Percentiles rank a stretch among this genome's conserved stretches.
phyloP scores from a whole-genome alignment of 148 eudicot species.

The Cornus suecica region DNA sequence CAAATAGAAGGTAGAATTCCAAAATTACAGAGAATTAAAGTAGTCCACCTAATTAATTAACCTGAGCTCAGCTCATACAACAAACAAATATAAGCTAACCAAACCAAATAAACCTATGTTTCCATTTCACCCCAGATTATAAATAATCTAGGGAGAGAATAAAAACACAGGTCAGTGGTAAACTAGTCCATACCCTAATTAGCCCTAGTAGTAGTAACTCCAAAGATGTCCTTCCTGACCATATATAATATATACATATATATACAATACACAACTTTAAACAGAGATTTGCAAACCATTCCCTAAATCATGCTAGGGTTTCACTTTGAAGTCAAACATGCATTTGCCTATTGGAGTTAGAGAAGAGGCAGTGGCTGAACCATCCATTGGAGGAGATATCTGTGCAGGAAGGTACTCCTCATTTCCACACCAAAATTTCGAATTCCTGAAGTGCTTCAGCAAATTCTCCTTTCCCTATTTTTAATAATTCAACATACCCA shows the following conservation, averaged over 20 bases:
- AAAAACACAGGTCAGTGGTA: conserved; percentile 18
- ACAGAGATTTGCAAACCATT: no score
- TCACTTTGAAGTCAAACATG: no score
- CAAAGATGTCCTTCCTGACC: background rate
- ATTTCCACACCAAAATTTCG: background rate
- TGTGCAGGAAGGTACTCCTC: conserved; percentile 1
- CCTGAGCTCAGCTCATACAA: no score
- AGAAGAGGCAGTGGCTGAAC: background rate
- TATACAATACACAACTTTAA: no score
- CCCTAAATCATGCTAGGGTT: no score
- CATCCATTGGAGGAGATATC: conserved; percentile 11
- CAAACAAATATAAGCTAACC: no score
- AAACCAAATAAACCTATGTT: conserved; percentile 26
- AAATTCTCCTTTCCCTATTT: conserved; percentile 5
- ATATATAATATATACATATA: no score
- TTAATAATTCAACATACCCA: no score
- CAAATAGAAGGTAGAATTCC: no score
- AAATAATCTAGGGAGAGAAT: conserved; percentile 25
- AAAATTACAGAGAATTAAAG: no score
- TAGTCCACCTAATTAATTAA: no score
- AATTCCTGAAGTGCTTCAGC: conserved; percentile 1
- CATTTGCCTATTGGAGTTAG: background rate
- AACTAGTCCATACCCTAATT: background rate
- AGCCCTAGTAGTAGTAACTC: no score
- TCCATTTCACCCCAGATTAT: conserved; percentile 37